Base-by-base conservation (phyloP, 257 asterid genomes). In the Jacaranda copaia region DNA sequence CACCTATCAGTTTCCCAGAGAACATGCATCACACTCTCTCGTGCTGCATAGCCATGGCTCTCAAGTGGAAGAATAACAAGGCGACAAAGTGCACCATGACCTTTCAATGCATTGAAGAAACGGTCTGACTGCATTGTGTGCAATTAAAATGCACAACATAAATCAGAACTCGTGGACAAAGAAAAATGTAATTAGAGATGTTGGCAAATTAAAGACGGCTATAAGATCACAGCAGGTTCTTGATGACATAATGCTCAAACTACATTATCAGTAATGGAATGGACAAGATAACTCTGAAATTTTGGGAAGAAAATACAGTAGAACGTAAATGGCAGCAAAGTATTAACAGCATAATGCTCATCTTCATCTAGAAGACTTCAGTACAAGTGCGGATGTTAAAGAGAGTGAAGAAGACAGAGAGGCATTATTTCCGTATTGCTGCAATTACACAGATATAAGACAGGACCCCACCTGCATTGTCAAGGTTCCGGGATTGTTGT, bases 1-100 rank as follows among this genome's bases (percentile, higher is more conserved):
- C 99, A 96, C 85, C 96, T 83, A 51, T 96, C 97, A n/a, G 96
- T 91, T 90, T 96, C 99, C 98, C 99, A 96, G 75, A 96, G 98
- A 71, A 84, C 91, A 76, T 96, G 98, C 98, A 96, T 91, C 82
- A 96, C 93, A 57, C 99, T 96, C 82, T 96, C 99, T 1, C 98
- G 91, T 75, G 99, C 92, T 79, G 97, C 84, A 88, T 93, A 96
- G 16, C 95, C 91, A 78, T 96, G 99, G 89, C 97, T 93, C 93
- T 96, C 98, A 40, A 82, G 87, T 25, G 99, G 99, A 79, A 96
- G 98, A 79, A 91, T 72, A 51, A 93, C 98, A 7, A 96, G 89
- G 66, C 99, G 98, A 62, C 95, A 89, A 78, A 83, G 96, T 66
- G 92, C 99, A 79, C 99, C 98, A 5, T 96, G 98, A 19, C 98